A percentile compares a stretch with the other conserved stretches of the same genome.
Conservation (phyloP, 208 protist species). For the Leishmania tropica region DNA sequence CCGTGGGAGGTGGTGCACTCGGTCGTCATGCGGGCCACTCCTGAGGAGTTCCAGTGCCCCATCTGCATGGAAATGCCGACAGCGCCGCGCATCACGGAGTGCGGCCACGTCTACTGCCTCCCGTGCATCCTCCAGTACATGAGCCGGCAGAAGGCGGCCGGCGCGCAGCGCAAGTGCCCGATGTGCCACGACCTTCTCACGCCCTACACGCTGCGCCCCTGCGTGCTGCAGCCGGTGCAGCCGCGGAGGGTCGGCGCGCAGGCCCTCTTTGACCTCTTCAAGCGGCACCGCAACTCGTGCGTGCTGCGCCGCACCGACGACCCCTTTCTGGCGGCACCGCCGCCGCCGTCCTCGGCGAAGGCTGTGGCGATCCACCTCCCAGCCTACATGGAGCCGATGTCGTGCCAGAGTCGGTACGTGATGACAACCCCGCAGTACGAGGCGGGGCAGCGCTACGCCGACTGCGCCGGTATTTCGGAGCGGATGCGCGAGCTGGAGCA, state of each 20-base stretch:
- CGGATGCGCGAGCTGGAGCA: constrained; percentile 44
- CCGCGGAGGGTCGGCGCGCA: constrained; percentile 35
- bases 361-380: constrained; percentile 40
- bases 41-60: constrained; percentile 83
- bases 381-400: constrained; percentile 46
- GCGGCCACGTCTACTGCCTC: constrained; percentile 85
- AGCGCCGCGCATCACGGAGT: constrained; percentile 84
- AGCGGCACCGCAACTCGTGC: constrained; percentile 52
- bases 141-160: constrained; percentile 38
- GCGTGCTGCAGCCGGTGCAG: constrained; percentile 48
- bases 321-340: constrained; percentile 18
- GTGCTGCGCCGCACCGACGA: constrained; percentile 78
- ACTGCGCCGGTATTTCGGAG: constrained; percentile 55
- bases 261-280: constrained; percentile 74
- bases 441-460: constrained; percentile 43
- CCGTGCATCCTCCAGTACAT: constrained; percentile 82
- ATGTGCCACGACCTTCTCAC: constrained; percentile 72
- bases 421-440: constrained; percentile 59
- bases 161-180: constrained; percentile 66
- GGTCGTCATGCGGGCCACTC: constrained; percentile 74
- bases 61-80: constrained; percentile 79
- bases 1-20: constrained; percentile 82
- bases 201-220: constrained; percentile 56
- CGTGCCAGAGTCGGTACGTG: constrained; percentile 75
- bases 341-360: constrained; percentile 1